Evolutionary conservation across 202 grass and related monocot species (phyloP).

Genomic region (Zoysia matrella): DNA sequence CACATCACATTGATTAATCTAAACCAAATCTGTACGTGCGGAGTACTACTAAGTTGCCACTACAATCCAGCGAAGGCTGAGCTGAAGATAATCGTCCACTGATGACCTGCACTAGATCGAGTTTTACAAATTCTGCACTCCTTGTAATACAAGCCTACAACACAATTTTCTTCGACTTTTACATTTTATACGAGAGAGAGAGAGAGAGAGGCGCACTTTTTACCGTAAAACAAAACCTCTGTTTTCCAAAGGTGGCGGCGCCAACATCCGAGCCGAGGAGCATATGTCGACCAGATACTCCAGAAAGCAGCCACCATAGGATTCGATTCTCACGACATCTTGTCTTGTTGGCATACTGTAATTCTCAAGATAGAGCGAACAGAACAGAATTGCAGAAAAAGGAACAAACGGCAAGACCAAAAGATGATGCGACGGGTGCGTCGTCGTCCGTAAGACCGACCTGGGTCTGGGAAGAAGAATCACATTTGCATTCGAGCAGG

Average conservation of each 20-base stretch:
- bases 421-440: conserved; percentile 43
- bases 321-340: conserved; percentile 16
- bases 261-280: conserved; percentile 25
- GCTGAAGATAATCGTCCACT: too few species aligned
- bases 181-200: too few species aligned
- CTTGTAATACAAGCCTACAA: too few species aligned
- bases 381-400: conserved; percentile 10
- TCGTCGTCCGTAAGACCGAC: neutral
- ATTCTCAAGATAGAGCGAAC: conserved; percentile 12
- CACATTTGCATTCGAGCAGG: neutral
- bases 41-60: conserved; percentile 11
- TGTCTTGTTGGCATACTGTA: neutral
- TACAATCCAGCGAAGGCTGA: conserved; percentile 3
- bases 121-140: too few species aligned
- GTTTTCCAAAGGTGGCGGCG: neutral
- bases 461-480: conserved; percentile 22
- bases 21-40: neutral
- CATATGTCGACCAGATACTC: conserved; percentile 22
- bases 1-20: conserved; percentile 51
- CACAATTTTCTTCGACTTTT: too few species aligned
- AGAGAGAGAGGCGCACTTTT: neutral
- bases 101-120: too few species aligned
- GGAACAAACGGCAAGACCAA: neutral
- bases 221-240: neutral
- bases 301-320: conserved; percentile 39